Conservation (phyloP, 1,284 basidiomycete species). For the Coniferiporia weirii region DNA sequence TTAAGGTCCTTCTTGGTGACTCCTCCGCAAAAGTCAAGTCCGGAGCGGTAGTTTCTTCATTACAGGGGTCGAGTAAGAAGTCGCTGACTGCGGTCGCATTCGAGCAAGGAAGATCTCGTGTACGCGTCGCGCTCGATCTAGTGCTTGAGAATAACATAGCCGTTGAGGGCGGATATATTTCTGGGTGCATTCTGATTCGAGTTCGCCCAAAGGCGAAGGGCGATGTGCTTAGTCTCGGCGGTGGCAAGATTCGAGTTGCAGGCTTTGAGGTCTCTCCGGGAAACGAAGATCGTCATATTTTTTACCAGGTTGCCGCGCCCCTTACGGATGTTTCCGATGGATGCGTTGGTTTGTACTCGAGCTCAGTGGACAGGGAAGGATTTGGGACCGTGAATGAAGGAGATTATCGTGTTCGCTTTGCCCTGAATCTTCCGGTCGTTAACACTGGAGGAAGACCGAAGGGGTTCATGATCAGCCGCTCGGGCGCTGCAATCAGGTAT, state of each 20-base stretch:
- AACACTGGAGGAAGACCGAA: conserved; percentile 60
- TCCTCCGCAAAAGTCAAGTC: conserved; percentile 49
- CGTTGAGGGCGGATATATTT: conserved; percentile 78
- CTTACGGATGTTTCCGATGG: conserved; percentile 51
- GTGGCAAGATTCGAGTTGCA: conserved; percentile 79
- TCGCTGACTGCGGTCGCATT: conserved; percentile 7
- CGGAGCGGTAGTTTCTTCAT: conserved; percentile 41
- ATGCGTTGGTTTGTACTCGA: conserved; percentile 45
- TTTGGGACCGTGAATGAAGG: conserved; percentile 67
- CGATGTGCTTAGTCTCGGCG: conserved; percentile 64
- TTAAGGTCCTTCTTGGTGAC: conserved; percentile 58
- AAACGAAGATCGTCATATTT: conserved; percentile 67
- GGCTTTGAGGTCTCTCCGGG: conserved; percentile 79
- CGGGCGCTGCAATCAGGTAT: conserved; percentile 70
- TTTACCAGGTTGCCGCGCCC: conserved; percentile 74
- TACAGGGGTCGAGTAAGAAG: conserved; percentile 20
- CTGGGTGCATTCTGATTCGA: conserved; percentile 69
- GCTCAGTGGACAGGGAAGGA: conserved; percentile 63
- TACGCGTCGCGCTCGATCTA: conserved; percentile 83
- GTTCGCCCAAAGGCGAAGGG: conserved; percentile 36
- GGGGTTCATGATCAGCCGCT: conserved; percentile 55
- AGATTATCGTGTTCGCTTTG: conserved; percentile 70
- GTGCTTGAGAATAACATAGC: conserved; percentile 71
- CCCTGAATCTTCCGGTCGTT: conserved; percentile 67
- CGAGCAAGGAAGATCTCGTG: conserved; percentile 61